These are phyloP conservation scores for Phoenix roebelenii DNA, from an alignment of 176 grass and related monocot species.

Conservation along the genomic window DNA sequence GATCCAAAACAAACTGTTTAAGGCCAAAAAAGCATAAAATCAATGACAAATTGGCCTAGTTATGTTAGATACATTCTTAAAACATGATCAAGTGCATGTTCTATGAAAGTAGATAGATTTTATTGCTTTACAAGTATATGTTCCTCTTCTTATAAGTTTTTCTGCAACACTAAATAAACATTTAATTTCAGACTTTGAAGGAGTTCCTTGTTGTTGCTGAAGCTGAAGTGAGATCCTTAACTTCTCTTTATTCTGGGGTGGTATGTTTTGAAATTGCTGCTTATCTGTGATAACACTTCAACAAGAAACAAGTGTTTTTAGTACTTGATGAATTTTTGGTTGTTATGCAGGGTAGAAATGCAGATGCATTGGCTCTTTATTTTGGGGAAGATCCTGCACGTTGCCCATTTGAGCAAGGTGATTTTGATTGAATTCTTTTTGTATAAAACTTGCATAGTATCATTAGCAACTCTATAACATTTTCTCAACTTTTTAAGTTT, in stretches of 20 bases:
- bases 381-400: conserved; percentile 91
- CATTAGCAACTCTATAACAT: too few relatives aligned
- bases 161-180: not conserved
- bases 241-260: conserved; percentile 63
- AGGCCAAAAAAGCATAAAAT: too few relatives aligned
- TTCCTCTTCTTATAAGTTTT: not conserved
- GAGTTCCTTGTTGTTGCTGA: conserved; percentile 71
- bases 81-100: too few relatives aligned
- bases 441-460: too few relatives aligned
- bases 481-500: too few relatives aligned
- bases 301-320: conserved; percentile 4
- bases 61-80: too few relatives aligned
- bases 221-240: conserved; percentile 83
- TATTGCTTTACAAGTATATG: too few relatives aligned
- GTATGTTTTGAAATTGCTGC: conserved; percentile 33
- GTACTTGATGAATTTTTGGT: conserved; percentile 16
- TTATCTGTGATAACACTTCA: not conserved
- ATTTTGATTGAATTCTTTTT: conserved; percentile 12
- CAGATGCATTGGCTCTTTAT: conserved; percentile 73
- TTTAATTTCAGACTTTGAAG: conserved; percentile 66
- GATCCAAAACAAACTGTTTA: too few relatives aligned
- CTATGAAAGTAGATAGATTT: too few relatives aligned
- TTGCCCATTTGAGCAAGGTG: conserved; percentile 95
- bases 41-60: too few relatives aligned
- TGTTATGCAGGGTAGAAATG: conserved; percentile 66